phyloP scores from a whole-genome alignment of 2,329 filamentous ascomycete species.

The Fusarium sp. region DNA sequence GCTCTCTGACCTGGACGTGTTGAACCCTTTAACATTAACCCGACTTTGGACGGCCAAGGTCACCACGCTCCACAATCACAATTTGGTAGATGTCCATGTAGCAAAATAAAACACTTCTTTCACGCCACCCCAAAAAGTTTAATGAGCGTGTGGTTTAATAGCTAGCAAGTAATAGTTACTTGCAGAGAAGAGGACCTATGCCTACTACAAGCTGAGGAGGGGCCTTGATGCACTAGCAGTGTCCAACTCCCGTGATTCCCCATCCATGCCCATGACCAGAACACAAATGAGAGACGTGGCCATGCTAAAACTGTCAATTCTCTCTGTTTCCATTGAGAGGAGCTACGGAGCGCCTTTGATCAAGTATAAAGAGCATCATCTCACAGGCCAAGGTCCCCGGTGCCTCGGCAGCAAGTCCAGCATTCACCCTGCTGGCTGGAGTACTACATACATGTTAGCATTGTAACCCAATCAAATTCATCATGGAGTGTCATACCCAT shows the following conservation, averaged over 20 bases:
- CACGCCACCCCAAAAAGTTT: neutral
- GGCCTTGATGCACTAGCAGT: neutral
- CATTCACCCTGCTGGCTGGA: neutral
- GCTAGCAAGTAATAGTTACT: neutral
- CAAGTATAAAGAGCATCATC: neutral
- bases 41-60: neutral
- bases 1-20: too few species aligned
- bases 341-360: neutral
- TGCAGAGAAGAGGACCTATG: neutral
- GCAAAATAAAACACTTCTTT: neutral
- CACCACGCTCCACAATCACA: neutral
- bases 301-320: neutral
- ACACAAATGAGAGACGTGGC: neutral
- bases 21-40: neutral
- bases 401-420: slow-evolving; percentile 11
- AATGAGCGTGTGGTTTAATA: neutral
- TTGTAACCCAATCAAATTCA: fast-evolving
- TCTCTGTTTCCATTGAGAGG: neutral
- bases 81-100: neutral
- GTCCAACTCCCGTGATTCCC: neutral
- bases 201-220: neutral
- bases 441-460: neutral
- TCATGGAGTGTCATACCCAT: neutral
- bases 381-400: neutral
- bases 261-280: neutral